Conservation (phyloP, 495 filamentous ascomycete species). For the Hyphodiscus hymeniophilus region DNA sequence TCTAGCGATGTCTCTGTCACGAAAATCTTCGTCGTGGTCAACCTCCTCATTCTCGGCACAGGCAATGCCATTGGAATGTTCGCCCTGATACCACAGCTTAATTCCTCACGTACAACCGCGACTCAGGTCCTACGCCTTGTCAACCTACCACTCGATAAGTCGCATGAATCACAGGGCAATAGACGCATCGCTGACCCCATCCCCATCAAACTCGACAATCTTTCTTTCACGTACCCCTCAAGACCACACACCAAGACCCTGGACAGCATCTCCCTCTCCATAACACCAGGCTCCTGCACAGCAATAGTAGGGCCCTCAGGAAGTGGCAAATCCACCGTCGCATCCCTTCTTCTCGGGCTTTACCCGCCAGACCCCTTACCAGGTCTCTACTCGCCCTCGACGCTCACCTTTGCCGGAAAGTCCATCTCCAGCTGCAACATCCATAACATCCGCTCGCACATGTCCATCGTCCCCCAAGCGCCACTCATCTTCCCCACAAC, state of each 20-base stretch:
- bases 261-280: constrained; percentile 47
- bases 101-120: constrained; percentile 62
- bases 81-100: constrained; percentile 72
- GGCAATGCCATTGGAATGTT: constrained; percentile 61
- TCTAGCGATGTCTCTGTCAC: constrained; percentile 37
- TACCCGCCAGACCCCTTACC: constrained; percentile 36
- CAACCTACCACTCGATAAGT: constrained; percentile 42
- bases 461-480: constrained; percentile 71
- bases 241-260: constrained; percentile 47
- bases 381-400: constrained; percentile 23
- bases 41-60: constrained; percentile 75
- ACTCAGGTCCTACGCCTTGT: constrained; percentile 66
- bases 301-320: constrained; percentile 81
- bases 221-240: constrained; percentile 64
- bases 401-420: constrained; percentile 47
- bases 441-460: constrained; percentile 52
- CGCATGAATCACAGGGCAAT: constrained; percentile 53
- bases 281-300: constrained; percentile 51
- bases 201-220: constrained; percentile 50
- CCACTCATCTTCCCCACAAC: constrained; percentile 70
- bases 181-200: constrained; percentile 39
- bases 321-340: constrained; percentile 82
- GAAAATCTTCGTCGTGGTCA: constrained; percentile 63
- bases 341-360: constrained; percentile 62
- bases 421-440: constrained; percentile 53